A percentile compares a stretch with the other conserved stretches of the same genome.
Conservation (phyloP, 2,329 filamentous ascomycete species). For the Dissoconium aciculare region DNA sequence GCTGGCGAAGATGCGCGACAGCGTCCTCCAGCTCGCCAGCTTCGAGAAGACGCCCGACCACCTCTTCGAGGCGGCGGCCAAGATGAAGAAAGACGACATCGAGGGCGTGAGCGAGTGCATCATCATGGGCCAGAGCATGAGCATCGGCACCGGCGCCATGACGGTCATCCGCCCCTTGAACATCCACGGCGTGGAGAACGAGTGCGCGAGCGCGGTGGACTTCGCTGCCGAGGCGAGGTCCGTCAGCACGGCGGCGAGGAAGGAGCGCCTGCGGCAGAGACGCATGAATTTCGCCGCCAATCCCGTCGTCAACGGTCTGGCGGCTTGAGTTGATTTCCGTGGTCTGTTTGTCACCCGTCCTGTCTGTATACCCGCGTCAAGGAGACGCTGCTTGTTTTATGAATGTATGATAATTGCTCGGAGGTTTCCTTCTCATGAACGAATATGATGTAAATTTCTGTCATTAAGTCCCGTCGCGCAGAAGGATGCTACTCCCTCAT, state of each 20-base stretch:
- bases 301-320: too few relatives aligned
- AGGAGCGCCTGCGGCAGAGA: slow-evolving; percentile 11
- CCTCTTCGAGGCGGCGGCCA: slow-evolving; percentile 82
- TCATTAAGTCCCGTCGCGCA: too few relatives aligned
- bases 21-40: slow-evolving; percentile 79
- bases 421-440: too few relatives aligned
- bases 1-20: slow-evolving; percentile 89
- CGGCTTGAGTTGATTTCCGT: too few relatives aligned
- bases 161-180: slow-evolving; percentile 69
- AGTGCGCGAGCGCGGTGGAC: slow-evolving; percentile 21
- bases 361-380: too few relatives aligned
- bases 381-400: too few relatives aligned
- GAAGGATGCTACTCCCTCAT: too few relatives aligned
- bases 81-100: slow-evolving; percentile 82
- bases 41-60: slow-evolving; percentile 99
- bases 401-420: too few relatives aligned
- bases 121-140: slow-evolving; percentile 94
- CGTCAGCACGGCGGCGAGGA: slow-evolving; percentile 6
- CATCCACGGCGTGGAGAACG: slow-evolving; percentile 38
- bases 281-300: too few relatives aligned
- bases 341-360: too few relatives aligned
- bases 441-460: too few relatives aligned
- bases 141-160: slow-evolving; percentile 80
- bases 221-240: slow-evolving; percentile 11
- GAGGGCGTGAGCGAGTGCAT: slow-evolving; percentile 94